These are phyloP conservation scores for Fusarium luffae DNA, from an alignment of 2,329 filamentous ascomycete species.

Conservation along the genomic window DNA sequence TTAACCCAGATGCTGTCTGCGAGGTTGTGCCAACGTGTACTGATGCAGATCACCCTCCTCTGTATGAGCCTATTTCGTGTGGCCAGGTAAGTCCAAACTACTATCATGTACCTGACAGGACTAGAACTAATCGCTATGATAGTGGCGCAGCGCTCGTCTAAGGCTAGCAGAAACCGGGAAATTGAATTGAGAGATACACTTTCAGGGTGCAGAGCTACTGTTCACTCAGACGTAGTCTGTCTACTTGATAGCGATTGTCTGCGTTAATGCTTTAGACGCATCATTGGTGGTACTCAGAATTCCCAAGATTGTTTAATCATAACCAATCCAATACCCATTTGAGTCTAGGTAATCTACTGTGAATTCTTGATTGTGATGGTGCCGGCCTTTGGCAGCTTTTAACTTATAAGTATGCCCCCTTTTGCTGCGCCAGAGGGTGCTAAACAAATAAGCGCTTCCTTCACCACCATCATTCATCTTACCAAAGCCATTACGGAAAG, in stretches of 20 bases:
- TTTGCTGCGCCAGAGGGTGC: too few relatives aligned
- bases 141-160: constrained; percentile 5
- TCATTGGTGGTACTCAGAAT: background rate
- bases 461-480: too few relatives aligned
- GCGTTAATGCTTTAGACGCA: background rate
- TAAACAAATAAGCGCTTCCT: too few relatives aligned
- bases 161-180: constrained; percentile 5
- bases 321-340: too few relatives aligned
- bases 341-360: too few relatives aligned
- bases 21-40: constrained; percentile 9
- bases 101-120: accelerated
- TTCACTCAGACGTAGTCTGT: background rate
- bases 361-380: too few relatives aligned
- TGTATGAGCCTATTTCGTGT: constrained; percentile 17
- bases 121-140: accelerated
- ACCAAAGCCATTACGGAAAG: too few relatives aligned
- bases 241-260: too few relatives aligned
- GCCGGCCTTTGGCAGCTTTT: too few relatives aligned
- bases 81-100: background rate
- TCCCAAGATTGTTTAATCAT: background rate
- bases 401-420: too few relatives aligned
- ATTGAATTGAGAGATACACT: background rate
- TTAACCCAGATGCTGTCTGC: constrained; percentile 15
- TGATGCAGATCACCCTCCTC: constrained; percentile 1
- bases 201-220: background rate